Conservation (phyloP, 257 asterid species). For the Nicotiana otophora region DNA sequence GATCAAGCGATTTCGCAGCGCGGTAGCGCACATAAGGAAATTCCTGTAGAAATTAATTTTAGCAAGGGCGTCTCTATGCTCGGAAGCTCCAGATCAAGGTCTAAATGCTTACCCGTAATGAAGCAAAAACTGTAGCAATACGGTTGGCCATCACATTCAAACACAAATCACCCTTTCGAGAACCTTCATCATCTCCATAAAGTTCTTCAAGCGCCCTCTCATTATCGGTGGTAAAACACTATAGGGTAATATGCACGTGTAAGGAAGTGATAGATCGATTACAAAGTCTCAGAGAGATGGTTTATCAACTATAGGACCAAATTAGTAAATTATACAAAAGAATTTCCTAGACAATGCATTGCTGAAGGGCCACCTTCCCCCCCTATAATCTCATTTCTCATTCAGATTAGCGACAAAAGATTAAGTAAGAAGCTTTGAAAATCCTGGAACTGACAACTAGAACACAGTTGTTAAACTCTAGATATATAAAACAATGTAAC, state of each 20-base stretch:
- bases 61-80: not conserved
- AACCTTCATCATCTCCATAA: conserved; percentile 88
- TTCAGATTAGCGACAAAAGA: not conserved
- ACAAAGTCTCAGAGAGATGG: not conserved
- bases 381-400: not conserved
- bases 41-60: conserved; percentile 58
- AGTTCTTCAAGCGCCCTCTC: conserved; percentile 96
- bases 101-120: conserved; percentile 61
- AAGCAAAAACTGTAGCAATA: conserved; percentile 91
- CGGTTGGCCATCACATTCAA: conserved; percentile 83
- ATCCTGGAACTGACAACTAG: not conserved
- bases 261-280: not conserved
- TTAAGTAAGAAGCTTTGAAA: not conserved
- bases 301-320: not conserved
- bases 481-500: not conserved
- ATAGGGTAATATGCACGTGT: not conserved
- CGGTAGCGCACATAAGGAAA: conserved; percentile 91
- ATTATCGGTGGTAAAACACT: conserved; percentile 93
- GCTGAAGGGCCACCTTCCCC: not conserved
- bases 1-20: conserved; percentile 91
- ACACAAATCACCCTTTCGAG: conserved; percentile 74
- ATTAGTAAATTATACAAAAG: not conserved
- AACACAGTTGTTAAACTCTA: not conserved
- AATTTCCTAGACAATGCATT: not conserved
- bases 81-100: conserved; percentile 8